Evolutionary conservation across 306 rosid genomes (phyloP).

Genomic region (Cyclanthera cordifolia): DNA sequence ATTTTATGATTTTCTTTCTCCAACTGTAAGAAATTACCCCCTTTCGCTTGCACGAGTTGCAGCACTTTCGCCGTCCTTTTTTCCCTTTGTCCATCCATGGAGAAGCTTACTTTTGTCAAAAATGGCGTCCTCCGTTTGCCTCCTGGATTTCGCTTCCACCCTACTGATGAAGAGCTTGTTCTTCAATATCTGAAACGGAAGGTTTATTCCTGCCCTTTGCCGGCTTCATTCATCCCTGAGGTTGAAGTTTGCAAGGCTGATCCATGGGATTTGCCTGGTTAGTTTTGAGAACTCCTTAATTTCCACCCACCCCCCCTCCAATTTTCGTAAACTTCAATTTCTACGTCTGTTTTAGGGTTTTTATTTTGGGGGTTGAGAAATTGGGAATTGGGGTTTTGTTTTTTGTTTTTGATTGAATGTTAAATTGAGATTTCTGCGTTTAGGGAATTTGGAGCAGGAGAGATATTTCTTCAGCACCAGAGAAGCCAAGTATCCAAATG

Average conservation of each 20-base stretch:
- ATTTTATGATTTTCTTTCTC: constrained; percentile 16
- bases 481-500: constrained; percentile 89
- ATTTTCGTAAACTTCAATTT: background rate
- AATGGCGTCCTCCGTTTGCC: constrained; percentile 79
- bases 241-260: constrained; percentile 80
- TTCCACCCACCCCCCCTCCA: background rate
- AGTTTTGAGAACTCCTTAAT: background rate
- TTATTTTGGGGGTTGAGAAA: too few species aligned
- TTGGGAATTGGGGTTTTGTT: background rate
- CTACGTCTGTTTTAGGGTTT: background rate
- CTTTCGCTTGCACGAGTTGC: background rate
- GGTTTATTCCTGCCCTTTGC: constrained; percentile 64
- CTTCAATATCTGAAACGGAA: constrained; percentile 72
- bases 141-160: constrained; percentile 93
- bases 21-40: constrained; percentile 14
- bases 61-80: background rate
- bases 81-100: constrained; percentile 19
- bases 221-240: constrained; percentile 86
- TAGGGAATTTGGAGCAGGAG: constrained; percentile 71
- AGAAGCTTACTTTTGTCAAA: constrained; percentile 48
- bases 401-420: background rate
- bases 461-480: constrained; percentile 87
- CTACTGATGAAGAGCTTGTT: constrained; percentile 85
- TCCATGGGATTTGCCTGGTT: constrained; percentile 99
- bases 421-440: background rate